These are phyloP conservation scores for Haplographium delicatum DNA, from an alignment of 495 filamentous ascomycete species.

Conservation along the genomic window DNA sequence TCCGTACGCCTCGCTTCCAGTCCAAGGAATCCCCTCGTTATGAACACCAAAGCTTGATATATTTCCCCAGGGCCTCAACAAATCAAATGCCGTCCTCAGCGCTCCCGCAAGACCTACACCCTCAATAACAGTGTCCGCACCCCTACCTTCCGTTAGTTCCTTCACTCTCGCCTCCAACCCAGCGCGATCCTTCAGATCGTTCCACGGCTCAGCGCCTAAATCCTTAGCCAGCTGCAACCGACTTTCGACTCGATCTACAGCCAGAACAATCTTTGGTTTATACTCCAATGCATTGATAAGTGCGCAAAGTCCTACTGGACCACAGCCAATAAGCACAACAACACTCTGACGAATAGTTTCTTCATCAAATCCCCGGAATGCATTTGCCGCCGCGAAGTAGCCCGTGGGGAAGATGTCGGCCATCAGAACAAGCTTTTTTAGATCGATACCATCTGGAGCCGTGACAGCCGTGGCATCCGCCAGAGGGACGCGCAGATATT, in stretches of 20 bases:
- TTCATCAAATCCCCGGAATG: conserved; percentile 59
- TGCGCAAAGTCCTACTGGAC: conserved; percentile 84
- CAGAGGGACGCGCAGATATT: conserved; percentile 81
- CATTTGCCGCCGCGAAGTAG: conserved; percentile 83
- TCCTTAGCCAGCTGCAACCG: conserved; percentile 70
- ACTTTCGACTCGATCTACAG: conserved; percentile 76
- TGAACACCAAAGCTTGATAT: conserved; percentile 92
- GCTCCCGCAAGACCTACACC: conserved; percentile 85
- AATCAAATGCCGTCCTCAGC: conserved; percentile 75
- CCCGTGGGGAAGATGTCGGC: conserved; percentile 85
- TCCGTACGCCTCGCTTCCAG: conserved; percentile 73
- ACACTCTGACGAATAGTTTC: conserved; percentile 63
- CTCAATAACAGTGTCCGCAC: conserved; percentile 88
- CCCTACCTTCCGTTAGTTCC: conserved; percentile 75
- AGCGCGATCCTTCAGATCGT: conserved; percentile 66
- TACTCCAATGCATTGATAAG: conserved; percentile 77
- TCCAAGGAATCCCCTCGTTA: conserved; percentile 88
- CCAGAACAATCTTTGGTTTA: conserved; percentile 75
- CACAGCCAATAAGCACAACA: conserved; percentile 79
- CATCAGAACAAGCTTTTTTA: conserved; percentile 81
- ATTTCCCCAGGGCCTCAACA: conserved; percentile 80
- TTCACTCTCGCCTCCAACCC: conserved; percentile 61
- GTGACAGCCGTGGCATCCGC: conserved; percentile 80
- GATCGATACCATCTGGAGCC: conserved; percentile 68
- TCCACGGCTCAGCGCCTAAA: conserved; percentile 82